Base-by-base conservation (phyloP, 208 protist genomes). In the Leishmania gerbilli region DNA sequence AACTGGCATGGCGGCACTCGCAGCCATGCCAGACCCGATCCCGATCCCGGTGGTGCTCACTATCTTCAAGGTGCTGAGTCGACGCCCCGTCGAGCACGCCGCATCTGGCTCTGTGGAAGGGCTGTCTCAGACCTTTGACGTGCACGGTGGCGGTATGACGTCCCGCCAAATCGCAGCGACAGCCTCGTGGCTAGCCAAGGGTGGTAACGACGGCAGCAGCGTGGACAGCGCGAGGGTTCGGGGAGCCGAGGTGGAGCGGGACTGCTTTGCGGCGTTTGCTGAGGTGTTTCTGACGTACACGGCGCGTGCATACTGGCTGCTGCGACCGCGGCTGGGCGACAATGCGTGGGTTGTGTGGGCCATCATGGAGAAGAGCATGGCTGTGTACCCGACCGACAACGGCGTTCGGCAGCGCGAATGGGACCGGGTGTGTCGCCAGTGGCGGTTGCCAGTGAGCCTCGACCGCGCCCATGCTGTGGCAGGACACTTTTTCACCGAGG, bases 271-370 rank as follows among this genome's bases (percentile, higher is more conserved):
- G 13, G 80, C 79, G 15, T 84, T 97, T n/a, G 91, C 87, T 0
- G 85, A 92, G 55, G 76, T 77, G 19, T 80, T 94, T 24, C 51
- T 86, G n/a, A 92, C 88, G 65, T 92, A 95, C 76, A 87, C 88
- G n/a, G 85, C 91, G 40, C 92, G 90, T 31, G 84, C 86, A 55
- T 92, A 89, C 67, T 85, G 93, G 87, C 86, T 97, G 79, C 82
- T 97, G 76, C 89, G 93, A 4, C 87, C 87, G 19, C 87, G 91
- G 8, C 82, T 87, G 40, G 86, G 85, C 62, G 90, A 89, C 74
- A 83, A 76, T 49, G 89, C 86, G 37, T 76, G 89, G 76, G 92
- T 91, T 77, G 84, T 91, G 21, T 79, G 51, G 82, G 82, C 78
- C 31, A 79, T 71, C 34, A 75, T 86, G 67, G 78, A 86, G 74